Conservation (phyloP, 163 green algal genomes). For the Chlamydomonas reinhardtii region DNA sequence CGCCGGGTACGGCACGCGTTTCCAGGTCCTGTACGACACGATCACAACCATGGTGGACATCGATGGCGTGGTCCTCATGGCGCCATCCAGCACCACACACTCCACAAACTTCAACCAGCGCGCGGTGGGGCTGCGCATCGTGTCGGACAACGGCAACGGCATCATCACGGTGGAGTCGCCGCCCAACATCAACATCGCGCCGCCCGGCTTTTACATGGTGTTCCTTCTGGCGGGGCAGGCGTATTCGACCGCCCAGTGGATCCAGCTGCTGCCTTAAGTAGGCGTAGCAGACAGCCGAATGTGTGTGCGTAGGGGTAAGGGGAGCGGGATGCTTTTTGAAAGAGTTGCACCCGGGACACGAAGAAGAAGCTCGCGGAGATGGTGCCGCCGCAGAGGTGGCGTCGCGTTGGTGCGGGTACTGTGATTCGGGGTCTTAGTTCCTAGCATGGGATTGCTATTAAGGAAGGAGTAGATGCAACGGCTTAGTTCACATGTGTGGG, state of each 20-base stretch:
- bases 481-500: too few relatives aligned
- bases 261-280: constrained; percentile 19
- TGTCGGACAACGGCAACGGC: constrained; percentile 8
- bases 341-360: too few relatives aligned
- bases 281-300: background rate
- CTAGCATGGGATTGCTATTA: too few relatives aligned
- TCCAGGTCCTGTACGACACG: constrained; percentile 16
- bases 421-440: too few relatives aligned
- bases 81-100: constrained; percentile 54
- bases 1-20: background rate
- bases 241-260: constrained; percentile 47
- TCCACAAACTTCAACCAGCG: constrained; percentile 63
- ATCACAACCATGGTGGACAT: constrained; percentile 10
- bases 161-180: constrained; percentile 16
- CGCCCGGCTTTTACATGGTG: constrained; percentile 52
- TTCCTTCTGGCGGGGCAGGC: constrained; percentile 56
- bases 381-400: too few relatives aligned
- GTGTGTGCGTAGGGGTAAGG: too few relatives aligned
- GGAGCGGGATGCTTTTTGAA: too few relatives aligned
- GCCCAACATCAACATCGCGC: constrained; percentile 47
- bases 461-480: too few relatives aligned
- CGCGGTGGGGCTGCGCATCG: constrained; percentile 41
- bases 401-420: background rate
- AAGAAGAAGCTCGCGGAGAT: too few relatives aligned
- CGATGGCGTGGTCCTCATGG: constrained; percentile 48